Percentiles rank a stretch among this genome's conserved stretches.
phyloP scores from a whole-genome alignment of 441 rosid species.

The Omphalea diandra region DNA sequence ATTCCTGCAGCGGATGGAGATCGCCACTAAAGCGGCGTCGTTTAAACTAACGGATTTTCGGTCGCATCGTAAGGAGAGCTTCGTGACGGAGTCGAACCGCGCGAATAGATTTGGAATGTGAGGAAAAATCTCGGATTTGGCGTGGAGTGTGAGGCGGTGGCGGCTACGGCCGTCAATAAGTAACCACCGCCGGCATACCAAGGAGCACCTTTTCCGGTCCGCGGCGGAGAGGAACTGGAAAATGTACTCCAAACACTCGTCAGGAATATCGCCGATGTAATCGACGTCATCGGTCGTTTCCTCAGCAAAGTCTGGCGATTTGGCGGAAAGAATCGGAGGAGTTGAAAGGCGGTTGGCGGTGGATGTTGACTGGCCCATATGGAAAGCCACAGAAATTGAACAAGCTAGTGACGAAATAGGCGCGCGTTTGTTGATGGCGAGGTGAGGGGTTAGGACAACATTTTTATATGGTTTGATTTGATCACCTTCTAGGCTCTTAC shows the following conservation, averaged over 20 bases:
- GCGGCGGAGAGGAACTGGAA: constrained; percentile 60
- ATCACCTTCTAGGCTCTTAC: too few species aligned
- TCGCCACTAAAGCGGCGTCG: constrained; percentile 55
- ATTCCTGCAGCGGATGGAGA: constrained; percentile 61
- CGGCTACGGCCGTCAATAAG: constrained; percentile 71
- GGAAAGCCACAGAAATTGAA: too few species aligned
- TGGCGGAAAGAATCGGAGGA: constrained; percentile 18
- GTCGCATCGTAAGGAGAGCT: constrained; percentile 75
- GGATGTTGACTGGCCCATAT: constrained; percentile 66
- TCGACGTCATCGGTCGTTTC: constrained; percentile 29
- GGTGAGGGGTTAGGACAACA: background rate
- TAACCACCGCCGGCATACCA: constrained; percentile 69
- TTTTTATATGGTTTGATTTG: too few species aligned
- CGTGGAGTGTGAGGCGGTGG: constrained; percentile 72
- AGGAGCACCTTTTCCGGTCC: constrained; percentile 66
- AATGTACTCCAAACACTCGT: constrained; percentile 63
- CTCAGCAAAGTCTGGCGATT: constrained; percentile 3
- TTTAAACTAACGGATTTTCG: constrained; percentile 61
- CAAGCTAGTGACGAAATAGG: too few species aligned
- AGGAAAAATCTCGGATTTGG: constrained; percentile 53
- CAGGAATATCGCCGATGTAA: constrained; percentile 48
- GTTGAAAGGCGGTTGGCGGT: constrained; percentile 16
- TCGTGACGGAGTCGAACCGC: constrained; percentile 76
- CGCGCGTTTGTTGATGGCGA: constrained; percentile 23
- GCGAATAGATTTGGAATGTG: constrained; percentile 49